Base-by-base conservation (phyloP, 2,329 filamentous ascomycete genomes). In the Cadophora luteo-olivacea region DNA sequence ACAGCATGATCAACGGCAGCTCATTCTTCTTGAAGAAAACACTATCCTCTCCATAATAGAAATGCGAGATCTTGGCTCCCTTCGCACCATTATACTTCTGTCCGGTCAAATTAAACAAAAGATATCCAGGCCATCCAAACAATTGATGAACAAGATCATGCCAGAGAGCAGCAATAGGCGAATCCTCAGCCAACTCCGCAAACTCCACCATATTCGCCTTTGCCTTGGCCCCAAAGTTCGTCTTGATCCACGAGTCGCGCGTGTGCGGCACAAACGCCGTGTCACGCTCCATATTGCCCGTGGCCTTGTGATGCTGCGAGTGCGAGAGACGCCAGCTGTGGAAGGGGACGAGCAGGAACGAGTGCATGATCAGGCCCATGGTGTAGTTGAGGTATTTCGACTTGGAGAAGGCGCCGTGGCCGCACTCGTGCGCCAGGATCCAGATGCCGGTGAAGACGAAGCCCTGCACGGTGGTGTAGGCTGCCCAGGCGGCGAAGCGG, bases 241-340 rank as follows among this genome's bases (percentile, higher is more conserved):
- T 61, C 67, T 76, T 69, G 4, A 78, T 29, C 75, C 75, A 79
- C 4, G 68, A 72, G 19, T 80, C 74, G 45, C 79, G 75, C 0
- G 81, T 85, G 72, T 80, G 79, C 58, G 88, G 88, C 19, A 90
- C 87, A 69, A 89, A 90, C 24, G 85, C 87, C 77, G 88, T 89
- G 77, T 91, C 89, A 81, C 88, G 89, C 68, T 88, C 84, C 81
- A 91, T 88, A 80, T 91, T 86, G 72, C 88, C 88, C 55, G 87
- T 88, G 79, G 87, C 90, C 72, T 86, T 86, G 81, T 93, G 91
- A 79, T 92, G 91, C 62, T 89, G 85, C 68, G 85, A 84, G 79
- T 93, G 91, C 38, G 86, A 89, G 77, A 88, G 88, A 80, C 91
- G 89, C 90, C 90, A 92, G 61, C 86, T 88, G 81, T 91, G 92